These are phyloP conservation scores for Erythrophleum fordii DNA, from an alignment of 306 rosid genomes.

Conservation along the genomic window DNA sequence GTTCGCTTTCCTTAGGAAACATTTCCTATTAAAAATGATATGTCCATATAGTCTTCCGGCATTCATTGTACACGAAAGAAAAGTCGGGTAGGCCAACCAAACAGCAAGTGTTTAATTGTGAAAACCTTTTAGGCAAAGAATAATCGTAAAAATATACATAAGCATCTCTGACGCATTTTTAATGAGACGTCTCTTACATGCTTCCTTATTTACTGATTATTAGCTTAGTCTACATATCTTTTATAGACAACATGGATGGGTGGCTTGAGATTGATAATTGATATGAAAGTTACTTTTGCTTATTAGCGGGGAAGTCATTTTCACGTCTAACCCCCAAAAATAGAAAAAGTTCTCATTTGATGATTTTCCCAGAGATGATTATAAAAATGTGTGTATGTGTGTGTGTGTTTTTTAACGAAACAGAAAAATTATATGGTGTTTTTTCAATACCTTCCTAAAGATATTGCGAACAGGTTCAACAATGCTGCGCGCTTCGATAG, in stretches of 20 bases:
- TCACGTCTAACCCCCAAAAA: background rate
- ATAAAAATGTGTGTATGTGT: background rate
- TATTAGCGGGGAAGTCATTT: background rate
- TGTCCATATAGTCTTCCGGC: too few relatives aligned
- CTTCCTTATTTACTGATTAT: background rate
- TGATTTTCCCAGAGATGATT: background rate
- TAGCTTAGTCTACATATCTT: too few relatives aligned
- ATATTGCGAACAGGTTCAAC: slow-evolving; percentile 92
- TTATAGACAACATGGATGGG: too few relatives aligned
- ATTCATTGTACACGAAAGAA: too few relatives aligned
- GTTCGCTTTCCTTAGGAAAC: too few relatives aligned
- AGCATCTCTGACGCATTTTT: background rate
- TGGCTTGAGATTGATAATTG: too few relatives aligned
- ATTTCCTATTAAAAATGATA: too few relatives aligned
- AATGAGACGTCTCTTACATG: background rate
- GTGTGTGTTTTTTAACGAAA: background rate
- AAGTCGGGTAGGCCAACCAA: background rate
- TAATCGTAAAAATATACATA: background rate
- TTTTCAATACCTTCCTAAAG: slow-evolving; percentile 59
- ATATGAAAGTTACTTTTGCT: background rate
- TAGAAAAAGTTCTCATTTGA: background rate
- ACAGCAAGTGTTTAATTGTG: background rate
- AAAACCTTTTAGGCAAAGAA: background rate
- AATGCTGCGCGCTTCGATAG: slow-evolving; percentile 92
- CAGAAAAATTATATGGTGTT: background rate